phyloP scores from a whole-genome alignment of 768 basidiomycete genomes.

The Chalciporus chontae region DNA sequence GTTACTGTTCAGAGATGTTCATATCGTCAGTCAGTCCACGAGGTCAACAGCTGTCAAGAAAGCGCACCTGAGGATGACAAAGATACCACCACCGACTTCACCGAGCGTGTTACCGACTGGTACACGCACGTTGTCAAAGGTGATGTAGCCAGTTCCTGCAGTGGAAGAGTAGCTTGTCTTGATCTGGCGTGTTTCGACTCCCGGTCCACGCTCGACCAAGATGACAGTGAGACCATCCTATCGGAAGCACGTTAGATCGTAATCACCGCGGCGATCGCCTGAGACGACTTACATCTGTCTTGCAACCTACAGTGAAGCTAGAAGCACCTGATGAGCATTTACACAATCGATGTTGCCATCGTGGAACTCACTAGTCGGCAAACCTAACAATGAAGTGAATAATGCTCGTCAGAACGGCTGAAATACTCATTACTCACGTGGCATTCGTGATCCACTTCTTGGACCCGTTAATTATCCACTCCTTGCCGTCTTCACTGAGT shows the following conservation, averaged over 20 bases:
- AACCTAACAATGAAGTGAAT: constrained; percentile 31
- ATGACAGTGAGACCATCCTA: constrained; percentile 62
- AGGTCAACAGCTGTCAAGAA: neutral
- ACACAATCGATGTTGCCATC: neutral
- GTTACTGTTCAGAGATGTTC: constrained; percentile 47
- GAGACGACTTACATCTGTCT: constrained; percentile 41
- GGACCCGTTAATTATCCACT: constrained; percentile 69
- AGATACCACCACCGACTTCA: constrained; percentile 54
- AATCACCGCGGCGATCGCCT: constrained; percentile 13
- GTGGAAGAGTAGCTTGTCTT: constrained; percentile 83
- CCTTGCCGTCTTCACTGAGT: constrained; percentile 63
- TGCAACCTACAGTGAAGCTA: constrained; percentile 61
- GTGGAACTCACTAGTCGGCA: constrained; percentile 38
- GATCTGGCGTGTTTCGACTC: constrained; percentile 65
- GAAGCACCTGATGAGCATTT: constrained; percentile 20
- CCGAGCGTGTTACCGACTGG: constrained; percentile 86
- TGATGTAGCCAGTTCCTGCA: constrained; percentile 84
- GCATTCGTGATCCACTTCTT: constrained; percentile 75
- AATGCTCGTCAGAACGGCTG: neutral
- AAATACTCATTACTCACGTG: constrained; percentile 29
- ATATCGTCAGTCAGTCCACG: too few relatives aligned
- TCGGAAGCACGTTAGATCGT: constrained; percentile 17
- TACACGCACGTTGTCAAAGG: constrained; percentile 81
- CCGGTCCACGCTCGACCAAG: constrained; percentile 58
- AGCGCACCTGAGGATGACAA: constrained; percentile 52